Evolutionary conservation across 2,329 filamentous ascomycete genomes (phyloP), one percentile per base, ranked within the genome.

Genomic region (Beauveria pseudobassiana): DNA sequence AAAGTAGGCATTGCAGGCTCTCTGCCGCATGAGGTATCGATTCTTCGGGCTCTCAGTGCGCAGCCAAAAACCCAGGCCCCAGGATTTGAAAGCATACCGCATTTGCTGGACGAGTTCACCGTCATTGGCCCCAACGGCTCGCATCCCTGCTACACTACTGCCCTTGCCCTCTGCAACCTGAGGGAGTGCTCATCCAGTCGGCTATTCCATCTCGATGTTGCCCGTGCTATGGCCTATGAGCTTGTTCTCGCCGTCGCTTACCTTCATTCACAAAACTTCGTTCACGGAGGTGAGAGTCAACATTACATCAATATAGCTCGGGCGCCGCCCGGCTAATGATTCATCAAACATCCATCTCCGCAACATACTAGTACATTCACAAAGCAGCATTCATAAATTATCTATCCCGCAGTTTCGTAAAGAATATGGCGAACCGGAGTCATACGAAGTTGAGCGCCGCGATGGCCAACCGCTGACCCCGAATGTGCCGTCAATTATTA

Each of bases 1-100:
- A 65, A 65, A 34, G 56, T 63, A 1, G 56, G 62, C 22, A 59
- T 54, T n/a, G 57, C 62, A 49, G 59, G 56, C 56, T 61, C 62
- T 4, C 43, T 60, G 16, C 38, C 46, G 8, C 34, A 12, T 58
- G 60, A 58, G 18, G 16, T 62, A 7, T 34, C 34, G 22, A 48
- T 22, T 26, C 8, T 58, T 43, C 24, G 54, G 8, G 26, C 45
- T 45, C 60, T 62, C 45, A 24, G 24, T 62, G 26, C 34, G 24
- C 3, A 18, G 45, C 8, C 51, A 12, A 16, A 30, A n/a, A 40
- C 28, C 38, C 40, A 24, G 16, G 28, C 18, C 38, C 40, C 24
- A 20, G 34, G 58, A 8, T 38, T 28, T 40, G 16, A 46, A 6
- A 22, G 22, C 22, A 56, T 57, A 20, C 45, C 52, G 10, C 28